These are phyloP conservation scores for Cyberlindnera americana DNA, from an alignment of 805 yeast genomes.

Conservation along the genomic window DNA sequence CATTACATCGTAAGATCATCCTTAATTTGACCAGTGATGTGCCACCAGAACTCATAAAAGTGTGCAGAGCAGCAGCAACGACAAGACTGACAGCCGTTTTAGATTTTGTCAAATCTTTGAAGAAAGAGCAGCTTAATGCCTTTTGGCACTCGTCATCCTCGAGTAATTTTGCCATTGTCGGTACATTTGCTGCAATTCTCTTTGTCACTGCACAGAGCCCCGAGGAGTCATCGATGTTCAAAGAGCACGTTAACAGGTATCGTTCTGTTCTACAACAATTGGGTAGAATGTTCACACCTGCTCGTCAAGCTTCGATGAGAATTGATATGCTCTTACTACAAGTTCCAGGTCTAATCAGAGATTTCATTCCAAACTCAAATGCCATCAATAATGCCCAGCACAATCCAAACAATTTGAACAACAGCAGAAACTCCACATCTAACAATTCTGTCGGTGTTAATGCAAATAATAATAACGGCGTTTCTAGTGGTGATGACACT, in stretches of 20 bases:
- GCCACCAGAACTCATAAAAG: constrained; percentile 52
- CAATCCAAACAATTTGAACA: constrained; percentile 1
- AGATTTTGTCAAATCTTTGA: constrained; percentile 54
- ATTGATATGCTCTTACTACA: constrained; percentile 70
- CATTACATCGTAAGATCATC: constrained; percentile 75
- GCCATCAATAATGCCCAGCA: constrained; percentile 6
- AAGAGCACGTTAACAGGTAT: constrained; percentile 69
- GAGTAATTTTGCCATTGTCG: constrained; percentile 74
- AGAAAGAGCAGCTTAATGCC: constrained; percentile 76
- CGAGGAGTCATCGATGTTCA: constrained; percentile 62
- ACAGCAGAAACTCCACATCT: constrained; percentile 12
- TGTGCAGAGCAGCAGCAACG: constrained; percentile 82
- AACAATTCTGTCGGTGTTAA: constrained; percentile 1
- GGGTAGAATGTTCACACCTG: constrained; percentile 74
- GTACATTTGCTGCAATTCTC: constrained; percentile 81
- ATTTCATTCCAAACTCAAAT: constrained; percentile 7
- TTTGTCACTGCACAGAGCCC: constrained; percentile 60
- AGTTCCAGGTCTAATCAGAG: constrained; percentile 54
- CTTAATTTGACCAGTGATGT: constrained; percentile 44
- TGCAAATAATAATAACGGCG: constrained; percentile 2
- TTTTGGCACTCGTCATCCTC: constrained; percentile 89
- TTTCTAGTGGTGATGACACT: constrained; percentile 7
- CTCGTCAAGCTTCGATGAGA: constrained; percentile 66
- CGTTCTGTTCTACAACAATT: constrained; percentile 73
- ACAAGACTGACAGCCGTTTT: constrained; percentile 73